Conservation (phyloP, 371 early-diverging fungal species). For the Mucor saturninus region DNA sequence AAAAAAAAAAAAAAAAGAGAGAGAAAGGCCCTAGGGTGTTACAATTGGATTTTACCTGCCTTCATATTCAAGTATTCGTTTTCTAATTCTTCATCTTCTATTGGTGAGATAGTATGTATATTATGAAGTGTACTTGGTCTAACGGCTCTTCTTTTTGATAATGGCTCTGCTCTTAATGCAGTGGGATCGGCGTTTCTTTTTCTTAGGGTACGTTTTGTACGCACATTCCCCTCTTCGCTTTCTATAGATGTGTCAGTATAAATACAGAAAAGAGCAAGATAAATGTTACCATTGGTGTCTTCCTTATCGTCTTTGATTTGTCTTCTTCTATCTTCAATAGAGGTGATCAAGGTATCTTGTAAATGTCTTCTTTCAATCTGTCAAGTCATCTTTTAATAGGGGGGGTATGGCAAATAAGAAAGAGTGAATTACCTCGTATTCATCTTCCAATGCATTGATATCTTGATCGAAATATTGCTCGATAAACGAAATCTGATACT, state of each 20-base stretch:
- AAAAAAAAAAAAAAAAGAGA: neutral
- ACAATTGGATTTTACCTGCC: neutral
- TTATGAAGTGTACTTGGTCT: constrained; percentile 28
- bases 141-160: constrained; percentile 22
- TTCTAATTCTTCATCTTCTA: constrained; percentile 32
- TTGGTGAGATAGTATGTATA: constrained; percentile 20
- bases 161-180: constrained; percentile 13
- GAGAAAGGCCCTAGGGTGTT: neutral
- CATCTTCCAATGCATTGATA: constrained; percentile 39
- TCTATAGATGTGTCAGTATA: neutral
- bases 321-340: constrained; percentile 44
- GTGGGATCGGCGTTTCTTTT: constrained; percentile 20
- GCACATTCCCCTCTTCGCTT: constrained; percentile 5
- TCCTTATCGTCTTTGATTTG: constrained; percentile 41
- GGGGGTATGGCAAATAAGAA: neutral
- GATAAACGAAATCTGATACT: constrained; percentile 42
- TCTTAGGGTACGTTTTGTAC: constrained; percentile 22
- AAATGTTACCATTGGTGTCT: constrained; percentile 17
- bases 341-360: constrained; percentile 28
- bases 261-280: neutral
- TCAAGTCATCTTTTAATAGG: neutral
- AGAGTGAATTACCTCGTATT: constrained; percentile 39
- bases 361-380: constrained; percentile 16
- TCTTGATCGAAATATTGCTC: constrained; percentile 39
- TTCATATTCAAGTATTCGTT: constrained; percentile 27